Evolutionary conservation across 2,329 filamentous ascomycete genomes (phyloP), one percentile per base, ranked within the genome.

Genomic region (Nannizziopsis arthrosporioides): DNA sequence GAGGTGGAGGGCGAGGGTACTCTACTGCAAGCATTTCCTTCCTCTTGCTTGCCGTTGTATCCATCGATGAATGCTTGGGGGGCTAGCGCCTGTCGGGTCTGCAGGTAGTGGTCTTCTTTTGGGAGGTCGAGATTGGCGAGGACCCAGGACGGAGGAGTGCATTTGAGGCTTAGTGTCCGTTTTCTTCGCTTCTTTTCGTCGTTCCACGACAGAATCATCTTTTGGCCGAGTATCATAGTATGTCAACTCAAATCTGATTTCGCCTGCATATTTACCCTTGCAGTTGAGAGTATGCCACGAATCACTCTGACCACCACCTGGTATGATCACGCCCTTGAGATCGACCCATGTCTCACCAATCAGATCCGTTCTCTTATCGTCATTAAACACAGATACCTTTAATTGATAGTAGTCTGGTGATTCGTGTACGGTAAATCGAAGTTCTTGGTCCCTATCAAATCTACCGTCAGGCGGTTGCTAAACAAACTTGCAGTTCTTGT

Each of bases 341-440:
- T 85, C 84, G 50, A 96, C 78, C 82, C 86, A 95, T 5, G 85
- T 81, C 67, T 98, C 92, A 55, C 92, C 92, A 58, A 98, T 95
- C 55, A 98, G 68, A 56, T 98, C 92, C 0, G 90, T 96, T 71
- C 84, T 93, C 72, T 95, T 96, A 68, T 98, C 92, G 60, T 98
- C 92, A 63, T 94, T 95, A 71, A 98, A 98, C 5, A 96, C 79
- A 2, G 90, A 95, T 12, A 96, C 76, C 64, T 98, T 98, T 49
- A 98, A 76, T 63, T 89, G 86, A 68, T 87, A 88, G 72, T 98
- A 98, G 68, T 98, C 92, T 14, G 88, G 82, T 12, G 88, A 95
- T 61, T 96, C 89, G 74, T 95, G 90, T 12, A 98, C 92, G 39
- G 80, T 86, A 63, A 96, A 98, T 53, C 92, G 86, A 39, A 98